Base-by-base conservation (phyloP, 2,329 filamentous ascomycete species). In the Colletotrichum sp. region DNA sequence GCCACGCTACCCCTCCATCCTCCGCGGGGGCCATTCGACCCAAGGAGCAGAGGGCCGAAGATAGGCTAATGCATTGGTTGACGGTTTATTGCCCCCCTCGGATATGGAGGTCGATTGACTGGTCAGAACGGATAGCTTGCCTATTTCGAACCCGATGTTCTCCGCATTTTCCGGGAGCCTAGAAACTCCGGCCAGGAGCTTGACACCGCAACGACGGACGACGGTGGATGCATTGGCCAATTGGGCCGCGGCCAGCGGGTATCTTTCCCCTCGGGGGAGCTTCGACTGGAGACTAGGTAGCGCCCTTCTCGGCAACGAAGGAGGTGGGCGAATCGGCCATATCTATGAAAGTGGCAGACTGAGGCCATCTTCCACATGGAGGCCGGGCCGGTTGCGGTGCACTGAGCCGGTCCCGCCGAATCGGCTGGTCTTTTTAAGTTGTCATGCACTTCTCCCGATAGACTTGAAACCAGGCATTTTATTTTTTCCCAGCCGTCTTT, bases 321-420 rank as follows among this genome's bases (percentile, higher is more conserved):
- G 28, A 24, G 13, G 18, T 64, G 34, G 36, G 32, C 18, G 34
- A 44, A 26, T 34, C 32, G 12, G 36, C 52, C 68, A 70, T 63
- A 28, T 39, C 12, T 55, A 52, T 52, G 44, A 52, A 52, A 52
- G 44, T 70, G 57, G 32, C 68, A 70, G 62, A 63, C 12, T 59
- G 59, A 44, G 39, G 34, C 57, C 36, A 21, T 63, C 10, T 24
- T 30, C 57, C 57, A 63, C 18, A 52, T 21, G 36, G 57, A 21
- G 57, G 68, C 74, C 74, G 74, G 74, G 32, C 70, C 74, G 74
- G 74, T 73, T 65, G 70, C 68, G 9, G 32, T 73, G 64, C 30
- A 68, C 44, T 49, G 57, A 64, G 68, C 70, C 74, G 70, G 70
- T 74, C 59, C 24, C 49, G n/a, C 36, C 59, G 65, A 65, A 52